Evolutionary conservation across 2,329 filamentous ascomycete species (phyloP), one percentile per base, ranked within the genome.

Genomic region (Microcera coccophila): DNA sequence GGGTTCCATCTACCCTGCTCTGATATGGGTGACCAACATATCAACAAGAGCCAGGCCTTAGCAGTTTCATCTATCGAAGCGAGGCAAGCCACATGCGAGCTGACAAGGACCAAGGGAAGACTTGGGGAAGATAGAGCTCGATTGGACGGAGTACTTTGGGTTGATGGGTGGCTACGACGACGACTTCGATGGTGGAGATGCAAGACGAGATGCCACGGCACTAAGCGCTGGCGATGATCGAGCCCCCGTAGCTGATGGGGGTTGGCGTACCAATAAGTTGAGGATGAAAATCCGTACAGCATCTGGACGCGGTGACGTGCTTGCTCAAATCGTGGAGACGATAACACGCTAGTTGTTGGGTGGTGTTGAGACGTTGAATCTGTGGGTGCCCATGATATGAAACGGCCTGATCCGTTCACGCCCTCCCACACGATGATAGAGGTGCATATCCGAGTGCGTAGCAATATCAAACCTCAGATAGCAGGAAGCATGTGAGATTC

Each of bases 161-260:
- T 12, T 26, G 22, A 26, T n/a, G n/a, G n/a, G 12, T 26, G 7
- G 22, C 22, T 26, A 12, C 22, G 20, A 17, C 35, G 32, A 42
- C 38, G 45, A 35, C 38, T 36, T 28, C 18, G 36, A 35, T 29
- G 21, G 33, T 38, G 14, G 33, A 11, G 26, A 38, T 28, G 17
- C 33, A 35, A 35, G 33, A 35, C 20, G 33, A 35, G 10, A 11
- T 19, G 33, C 33, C 33, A 35, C 33, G n/a, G n/a, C n/a, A n/a
- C n/a, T n/a, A n/a, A n/a, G n/a, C n/a, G n/a, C n/a, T n/a, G n/a
- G n/a, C n/a, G n/a, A n/a, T n/a, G n/a, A n/a, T n/a, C n/a, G n/a
- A n/a, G n/a, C n/a, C n/a, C n/a, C n/a, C n/a, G n/a, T n/a, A n/a
- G n/a, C n/a, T n/a, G n/a, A n/a, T n/a, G n/a, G n/a, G n/a, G n/a